phyloP scores from a whole-genome alignment of 2,329 filamentous ascomycete genomes.

The Zymoseptoria passerinii region DNA sequence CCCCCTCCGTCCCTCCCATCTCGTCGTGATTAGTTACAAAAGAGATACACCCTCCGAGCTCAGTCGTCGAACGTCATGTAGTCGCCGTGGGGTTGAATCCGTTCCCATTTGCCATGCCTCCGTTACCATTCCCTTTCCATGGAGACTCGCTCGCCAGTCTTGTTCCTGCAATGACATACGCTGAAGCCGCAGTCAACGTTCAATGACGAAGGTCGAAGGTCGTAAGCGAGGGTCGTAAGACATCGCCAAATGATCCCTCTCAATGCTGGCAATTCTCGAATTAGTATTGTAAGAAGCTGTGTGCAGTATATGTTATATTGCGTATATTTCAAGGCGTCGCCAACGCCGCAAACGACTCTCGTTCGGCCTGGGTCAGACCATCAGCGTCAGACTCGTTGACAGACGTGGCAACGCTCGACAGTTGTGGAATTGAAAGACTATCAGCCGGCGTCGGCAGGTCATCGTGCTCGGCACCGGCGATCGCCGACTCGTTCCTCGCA shows the following conservation, averaged over 20 bases:
- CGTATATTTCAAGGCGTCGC: background rate
- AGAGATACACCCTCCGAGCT: background rate
- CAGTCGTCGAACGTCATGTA: background rate
- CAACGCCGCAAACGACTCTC: conserved; percentile 10
- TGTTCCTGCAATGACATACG: background rate
- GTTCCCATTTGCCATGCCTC: background rate
- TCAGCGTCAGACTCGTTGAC: conserved; percentile 4
- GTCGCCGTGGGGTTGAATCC: background rate
- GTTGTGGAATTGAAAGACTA: conserved; percentile 7
- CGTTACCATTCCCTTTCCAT: background rate
- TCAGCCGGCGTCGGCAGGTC: conserved; percentile 3
- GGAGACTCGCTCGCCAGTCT: too few species aligned
- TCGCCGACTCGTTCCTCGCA: conserved; percentile 10
- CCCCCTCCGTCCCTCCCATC: too few species aligned
- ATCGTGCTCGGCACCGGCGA: conserved; percentile 15
- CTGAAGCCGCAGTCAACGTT: background rate
- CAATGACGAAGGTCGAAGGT: background rate
- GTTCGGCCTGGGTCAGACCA: conserved; percentile 9
- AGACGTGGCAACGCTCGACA: conserved; percentile 3
- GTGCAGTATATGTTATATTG: background rate
- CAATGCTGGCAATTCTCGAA: background rate
- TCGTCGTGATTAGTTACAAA: background rate
- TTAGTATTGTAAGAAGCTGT: background rate
- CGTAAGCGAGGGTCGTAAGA: background rate
- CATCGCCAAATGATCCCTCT: background rate